Conservation (phyloP, 164 flowering plant genomes). For the Tinospora cordifolia region DNA sequence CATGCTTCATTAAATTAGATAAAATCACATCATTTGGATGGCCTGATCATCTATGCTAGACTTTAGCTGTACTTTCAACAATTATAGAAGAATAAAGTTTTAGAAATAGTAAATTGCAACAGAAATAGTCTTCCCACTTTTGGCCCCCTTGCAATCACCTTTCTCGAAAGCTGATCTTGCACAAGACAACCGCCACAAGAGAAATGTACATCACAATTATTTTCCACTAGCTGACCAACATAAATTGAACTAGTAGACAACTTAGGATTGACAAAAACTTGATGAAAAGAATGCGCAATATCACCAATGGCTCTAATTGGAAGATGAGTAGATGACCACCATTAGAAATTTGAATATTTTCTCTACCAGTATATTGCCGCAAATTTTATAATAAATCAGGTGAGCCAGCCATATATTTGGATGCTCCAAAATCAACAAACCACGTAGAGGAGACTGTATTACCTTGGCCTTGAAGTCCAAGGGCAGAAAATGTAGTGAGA, state of each 20-base stretch:
- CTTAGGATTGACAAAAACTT: background rate
- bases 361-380: background rate
- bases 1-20: too few relatives aligned
- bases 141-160: background rate
- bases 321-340: background rate
- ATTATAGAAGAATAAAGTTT: too few relatives aligned
- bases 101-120: too few relatives aligned
- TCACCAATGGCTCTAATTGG: background rate
- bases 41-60: too few relatives aligned
- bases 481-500: background rate
- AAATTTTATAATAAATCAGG: background rate
- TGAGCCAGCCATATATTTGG: background rate
- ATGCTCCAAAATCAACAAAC: background rate
- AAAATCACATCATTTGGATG: too few relatives aligned
- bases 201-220: background rate
- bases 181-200: background rate
- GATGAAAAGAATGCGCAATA: background rate
- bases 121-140: too few relatives aligned
- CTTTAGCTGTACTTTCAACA: too few relatives aligned
- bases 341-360: background rate
- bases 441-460: background rate
- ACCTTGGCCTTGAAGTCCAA: conserved; percentile 1
- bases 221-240: background rate
- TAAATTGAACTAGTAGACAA: background rate
- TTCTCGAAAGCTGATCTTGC: background rate